A percentile compares a stretch with the other conserved stretches of the same genome.
Evolutionary conservation across 148 eudicot species (phyloP).

Genomic region (Selenicereus undatus): DNA sequence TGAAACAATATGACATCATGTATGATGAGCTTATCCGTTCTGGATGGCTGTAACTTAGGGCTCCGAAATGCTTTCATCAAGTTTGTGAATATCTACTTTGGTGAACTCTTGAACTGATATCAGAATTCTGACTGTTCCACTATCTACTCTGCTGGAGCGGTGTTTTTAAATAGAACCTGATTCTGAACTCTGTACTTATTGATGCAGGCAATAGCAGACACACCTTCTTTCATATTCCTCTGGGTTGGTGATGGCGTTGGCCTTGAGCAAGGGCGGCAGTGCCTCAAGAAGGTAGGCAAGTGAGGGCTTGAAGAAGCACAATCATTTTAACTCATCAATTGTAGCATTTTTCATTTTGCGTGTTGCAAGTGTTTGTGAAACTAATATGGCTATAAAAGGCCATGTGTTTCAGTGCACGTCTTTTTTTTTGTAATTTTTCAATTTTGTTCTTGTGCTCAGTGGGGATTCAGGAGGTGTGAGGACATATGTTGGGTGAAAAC

Average conservation of each 20-base stretch:
- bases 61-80: neutral
- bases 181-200: slow-evolving; percentile 8
- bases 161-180: neutral
- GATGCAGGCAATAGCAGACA: slow-evolving; percentile 90
- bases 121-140: neutral
- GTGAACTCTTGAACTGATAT: neutral
- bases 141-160: neutral
- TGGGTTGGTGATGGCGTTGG: slow-evolving; percentile 99
- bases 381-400: neutral
- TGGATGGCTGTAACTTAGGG: neutral
- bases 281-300: slow-evolving; percentile 74
- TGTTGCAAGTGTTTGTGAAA: neutral
- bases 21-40: too few relatives aligned
- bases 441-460: slow-evolving; percentile 36
- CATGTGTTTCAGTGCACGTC: neutral
- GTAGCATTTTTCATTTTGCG: neutral
- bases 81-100: neutral
- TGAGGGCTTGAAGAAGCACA: neutral
- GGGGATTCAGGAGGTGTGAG: slow-evolving; percentile 99
- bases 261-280: slow-evolving; percentile 95
- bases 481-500: slow-evolving; percentile 99
- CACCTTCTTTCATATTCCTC: slow-evolving; percentile 94
- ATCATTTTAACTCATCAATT: neutral
- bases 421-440: neutral
- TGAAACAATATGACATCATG: neutral